phyloP scores from a whole-genome alignment of 768 basidiomycete genomes.

The Coprinopsis marcescibilis region DNA sequence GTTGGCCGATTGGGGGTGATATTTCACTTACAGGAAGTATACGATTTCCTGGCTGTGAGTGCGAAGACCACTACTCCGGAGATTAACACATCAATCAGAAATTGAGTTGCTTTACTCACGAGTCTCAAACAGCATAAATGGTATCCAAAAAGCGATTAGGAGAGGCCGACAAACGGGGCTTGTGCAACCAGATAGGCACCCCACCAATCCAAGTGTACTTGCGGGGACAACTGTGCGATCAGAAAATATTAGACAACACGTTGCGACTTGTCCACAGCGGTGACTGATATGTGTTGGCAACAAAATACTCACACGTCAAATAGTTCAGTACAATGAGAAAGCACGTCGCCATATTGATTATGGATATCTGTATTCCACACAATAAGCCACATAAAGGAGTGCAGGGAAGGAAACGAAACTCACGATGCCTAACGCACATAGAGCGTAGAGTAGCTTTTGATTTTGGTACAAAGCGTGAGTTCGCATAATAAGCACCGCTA shows the following conservation, averaged over 20 bases:
- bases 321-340: conserved; percentile 16
- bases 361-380: conserved; percentile 11
- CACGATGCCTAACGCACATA: conserved; percentile 16
- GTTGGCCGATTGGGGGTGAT: not conserved
- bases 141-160: conserved; percentile 19
- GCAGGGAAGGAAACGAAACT: not conserved
- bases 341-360: conserved; percentile 17
- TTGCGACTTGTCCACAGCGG: not conserved
- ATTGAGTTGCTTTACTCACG: conserved; percentile 8
- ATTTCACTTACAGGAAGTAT: conserved; percentile 14
- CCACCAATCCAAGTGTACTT: conserved; percentile 12
- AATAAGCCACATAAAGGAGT: not conserved
- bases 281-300: too few relatives aligned
- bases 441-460: conserved; percentile 11
- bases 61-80: conserved; percentile 15
- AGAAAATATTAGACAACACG: not conserved
- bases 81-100: not conserved
- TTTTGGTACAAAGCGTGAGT: conserved; percentile 23
- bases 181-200: conserved; percentile 20
- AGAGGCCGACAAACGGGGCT: conserved; percentile 16
- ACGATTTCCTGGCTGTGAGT: conserved; percentile 20
- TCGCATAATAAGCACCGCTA: conserved; percentile 22
- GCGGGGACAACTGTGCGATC: conserved; percentile 14
- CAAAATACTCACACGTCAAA: conserved; percentile 16
- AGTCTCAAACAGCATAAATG: conserved; percentile 18